Evolutionary conservation across 352 stramenopile species (phyloP), one percentile per base, ranked within the genome.

Genomic region (Globisporangium apiculatum): DNA sequence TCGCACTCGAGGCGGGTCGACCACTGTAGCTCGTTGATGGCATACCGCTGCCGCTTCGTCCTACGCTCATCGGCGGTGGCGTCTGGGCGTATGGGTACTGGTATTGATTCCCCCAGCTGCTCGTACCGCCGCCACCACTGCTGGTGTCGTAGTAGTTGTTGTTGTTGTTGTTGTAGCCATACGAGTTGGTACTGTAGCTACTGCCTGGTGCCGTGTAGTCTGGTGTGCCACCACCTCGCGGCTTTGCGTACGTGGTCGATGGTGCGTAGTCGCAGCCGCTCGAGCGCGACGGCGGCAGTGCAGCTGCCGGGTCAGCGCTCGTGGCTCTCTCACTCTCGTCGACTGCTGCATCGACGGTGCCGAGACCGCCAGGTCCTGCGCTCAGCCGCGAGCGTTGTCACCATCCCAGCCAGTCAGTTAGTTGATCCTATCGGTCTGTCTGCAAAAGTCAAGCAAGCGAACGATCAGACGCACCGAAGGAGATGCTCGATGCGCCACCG

Each of bases 401-500:
- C 24, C 24, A 31, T 31, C 24, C 24, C 24, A 31, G 24, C 24
- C 24, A 31, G 24, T 31, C 24, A 31, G 24, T 31, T 31, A 31
- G 24, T 31, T 31, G 24, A 31, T 31, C 24, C 24, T 31, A 31
- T 31, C 24, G 24, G 24, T 31, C 24, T 31, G 24, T 3, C 24
- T 31, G 24, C 24, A 31, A 31, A 31, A 31, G 24, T 31, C 24
- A 31, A 31, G 1, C 24, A 45, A 24, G 43, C 9, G 31, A 52
- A 51, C 10, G n/a, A 24, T 3, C 15, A 41, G 24, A 62, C 50
- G 53, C 61, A 88, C 76, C 82, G 49, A 91, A 91, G 10, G 75
- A 76, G 58, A 91, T 77, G 54, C 71, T 86, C 43, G 82, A 91
- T 31, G 56, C 69, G 3, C 79, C 82, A 17, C 82, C 79, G 9